Conservation (phyloP, 2,329 filamentous ascomycete genomes). For the Xylariales sp. region DNA sequence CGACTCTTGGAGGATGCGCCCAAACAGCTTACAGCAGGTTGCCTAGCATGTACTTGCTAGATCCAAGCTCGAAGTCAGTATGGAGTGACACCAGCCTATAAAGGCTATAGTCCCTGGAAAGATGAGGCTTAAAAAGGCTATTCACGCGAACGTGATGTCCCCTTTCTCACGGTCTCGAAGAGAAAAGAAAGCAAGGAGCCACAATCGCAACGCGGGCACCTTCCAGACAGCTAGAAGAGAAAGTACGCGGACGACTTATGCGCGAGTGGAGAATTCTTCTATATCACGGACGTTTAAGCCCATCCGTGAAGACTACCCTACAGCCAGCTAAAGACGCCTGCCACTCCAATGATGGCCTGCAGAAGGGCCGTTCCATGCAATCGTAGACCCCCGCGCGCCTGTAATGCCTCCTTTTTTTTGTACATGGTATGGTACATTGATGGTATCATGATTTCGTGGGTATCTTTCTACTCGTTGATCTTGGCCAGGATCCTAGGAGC, state of each 20-base stretch:
- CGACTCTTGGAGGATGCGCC: no score
- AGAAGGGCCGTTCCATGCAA: conserved; percentile 20
- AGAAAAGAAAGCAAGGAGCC: no score
- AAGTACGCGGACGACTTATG: background rate
- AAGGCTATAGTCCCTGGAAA: no score
- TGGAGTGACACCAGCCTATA: no score
- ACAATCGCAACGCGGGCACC: no score
- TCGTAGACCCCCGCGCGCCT: conserved; percentile 7
- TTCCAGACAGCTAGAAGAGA: no score
- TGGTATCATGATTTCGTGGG: conserved; percentile 21
- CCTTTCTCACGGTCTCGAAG: no score
- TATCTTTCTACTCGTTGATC: conserved; percentile 85
- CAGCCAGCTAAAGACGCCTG: conserved; percentile 14
- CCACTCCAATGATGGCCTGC: conserved; percentile 9
- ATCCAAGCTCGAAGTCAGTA: no score
- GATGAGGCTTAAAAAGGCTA: no score
- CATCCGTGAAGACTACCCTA: conserved; percentile 11
- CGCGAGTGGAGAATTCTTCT: conserved; percentile 19
- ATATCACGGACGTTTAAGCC: conserved; percentile 12
- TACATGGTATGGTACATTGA: conserved; percentile 24
- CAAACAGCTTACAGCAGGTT: no score
- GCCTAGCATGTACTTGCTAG: no score
- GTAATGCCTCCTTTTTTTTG: conserved; percentile 12
- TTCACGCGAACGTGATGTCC: no score
- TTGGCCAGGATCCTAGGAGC: conserved; percentile 81